Evolutionary conservation across 257 asterid species (phyloP), one percentile per base, ranked within the genome.

Genomic region (Primulina tabacum): DNA sequence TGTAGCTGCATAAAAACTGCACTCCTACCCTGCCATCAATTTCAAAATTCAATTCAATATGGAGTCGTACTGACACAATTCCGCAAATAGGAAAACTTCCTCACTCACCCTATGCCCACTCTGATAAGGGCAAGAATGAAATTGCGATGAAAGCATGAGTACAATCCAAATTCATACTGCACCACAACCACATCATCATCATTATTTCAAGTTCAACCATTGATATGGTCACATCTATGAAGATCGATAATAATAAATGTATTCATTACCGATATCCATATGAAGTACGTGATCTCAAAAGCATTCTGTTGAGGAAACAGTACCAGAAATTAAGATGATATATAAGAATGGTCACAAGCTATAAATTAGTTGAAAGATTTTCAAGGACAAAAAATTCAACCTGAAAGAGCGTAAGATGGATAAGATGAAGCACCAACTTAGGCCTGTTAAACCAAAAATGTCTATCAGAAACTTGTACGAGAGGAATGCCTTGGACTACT

Each of bases 401-500:
- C 97, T 84, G 97, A 76, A 94, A 91, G 78, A 94, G 97, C 8
- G 89, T 84, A 8, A 91, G 86, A 82, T 94, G 97, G 76, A 91
- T 79, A 59, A 91, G 85, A 59, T 77, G 79, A 60, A 94, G 97
- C 64, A 94, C 73, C 30, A 89, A 68, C 14, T 74, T 78, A 10
- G 99, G 99, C 55, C 81, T 77, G 66, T 87, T 64, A 53, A 94
- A 89, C 99, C 99, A 94, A 78, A 94, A 94, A 79, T 94, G 87
- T 64, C 77, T 70, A 76, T 94, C 99, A 1, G 99, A 86, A 78
- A 91, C 94, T 80, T 89, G 95, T 37, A 94, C 97, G 10, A 94
- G 92, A 6, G 99, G 99, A 65, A 94, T 94, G 72, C 99, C 99
- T 73, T 94, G 96, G 65, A 94, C 89, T 9, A 94, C 99, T 2